Evolutionary conservation across 805 yeast genomes (phyloP), one percentile per base, ranked within the genome.

Genomic region (Wickerhamiella domercqiae): DNA sequence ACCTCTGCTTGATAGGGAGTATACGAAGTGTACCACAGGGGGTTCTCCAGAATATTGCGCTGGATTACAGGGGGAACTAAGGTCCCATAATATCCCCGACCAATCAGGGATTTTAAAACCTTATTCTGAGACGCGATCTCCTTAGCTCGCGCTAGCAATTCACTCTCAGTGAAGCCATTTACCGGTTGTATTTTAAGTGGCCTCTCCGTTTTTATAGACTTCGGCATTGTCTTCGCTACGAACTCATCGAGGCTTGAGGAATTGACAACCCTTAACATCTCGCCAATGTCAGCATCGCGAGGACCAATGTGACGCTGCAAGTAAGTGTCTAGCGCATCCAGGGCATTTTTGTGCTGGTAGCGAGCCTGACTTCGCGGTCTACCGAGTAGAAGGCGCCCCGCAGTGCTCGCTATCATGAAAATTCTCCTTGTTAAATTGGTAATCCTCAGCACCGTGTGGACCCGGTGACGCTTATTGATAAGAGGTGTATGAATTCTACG

Each of bases 1-100:
- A 90, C 86, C 58, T 90, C 98, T 1, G 98, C 95, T 63, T 90
- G 98, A 59, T 90, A 90, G 25, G 98, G 98, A 18, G 98, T 90
- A 57, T 90, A 90, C 1, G 96, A 83, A 16, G 98, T 90, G 66
- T 90, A 90, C 98, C 98, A 90, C 55, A 84, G 94, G 4, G 98
- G 98, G 43, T 78, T 73, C 59, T 90, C 98, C 40, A 90, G 63
- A 41, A 90, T 60, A 52, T 90, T 90, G 56, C 98, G 74, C 63
- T 82, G 93, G 48, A 90, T 80, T 25, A 87, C 95, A 1, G 93
- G 78, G 0, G 98, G 98, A 33, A 82, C 64, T 37, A 71, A 66
- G 0, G 97, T 87, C 41, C 93, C 93, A 49, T 82, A 79, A 60
- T 87, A 90, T 29, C 98, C 98, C 56, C 81, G 80, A 44, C 98